Percentiles rank a stretch among this genome's conserved stretches.
Evolutionary conservation across 2,329 filamentous ascomycete species (phyloP).

Genomic region (Pseudocercospora vitis): DNA sequence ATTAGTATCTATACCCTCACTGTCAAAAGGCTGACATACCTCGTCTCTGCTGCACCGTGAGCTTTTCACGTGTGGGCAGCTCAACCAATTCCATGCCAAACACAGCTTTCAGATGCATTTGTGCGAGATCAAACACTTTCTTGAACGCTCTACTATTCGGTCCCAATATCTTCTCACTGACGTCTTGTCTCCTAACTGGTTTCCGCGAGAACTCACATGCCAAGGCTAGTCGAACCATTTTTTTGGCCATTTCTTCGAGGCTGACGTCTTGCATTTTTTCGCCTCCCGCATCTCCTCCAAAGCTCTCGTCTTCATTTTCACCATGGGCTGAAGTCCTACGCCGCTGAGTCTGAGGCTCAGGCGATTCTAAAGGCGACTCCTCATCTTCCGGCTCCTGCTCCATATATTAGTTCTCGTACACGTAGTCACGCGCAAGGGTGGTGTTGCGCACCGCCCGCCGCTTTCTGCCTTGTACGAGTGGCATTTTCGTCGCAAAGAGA

Average conservation of each 20-base stretch:
- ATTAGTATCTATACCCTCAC: background rate
- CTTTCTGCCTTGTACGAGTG: slow-evolving; percentile 27
- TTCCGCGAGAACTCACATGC: slow-evolving; percentile 60
- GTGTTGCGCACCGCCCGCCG: slow-evolving; percentile 31
- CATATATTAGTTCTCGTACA: background rate
- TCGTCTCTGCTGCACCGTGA: slow-evolving; percentile 75
- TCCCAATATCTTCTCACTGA: slow-evolving; percentile 68
- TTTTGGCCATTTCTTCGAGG: slow-evolving; percentile 55
- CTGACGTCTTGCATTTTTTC: slow-evolving; percentile 24
- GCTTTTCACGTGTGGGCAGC: slow-evolving; percentile 76
- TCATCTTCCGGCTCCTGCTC: slow-evolving; percentile 28
- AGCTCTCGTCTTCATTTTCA: slow-evolving; percentile 25
- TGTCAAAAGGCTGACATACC: slow-evolving; percentile 47
- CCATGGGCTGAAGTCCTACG: slow-evolving; percentile 27
- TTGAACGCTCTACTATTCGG: slow-evolving; percentile 70
- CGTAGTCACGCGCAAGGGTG: background rate
- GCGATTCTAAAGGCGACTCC: slow-evolving; percentile 27
- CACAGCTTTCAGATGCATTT: slow-evolving; percentile 65
- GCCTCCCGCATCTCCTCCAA: slow-evolving; percentile 10
- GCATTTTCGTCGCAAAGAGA: too few relatives aligned
- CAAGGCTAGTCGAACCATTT: slow-evolving; percentile 61
- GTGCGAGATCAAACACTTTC: slow-evolving; percentile 72
- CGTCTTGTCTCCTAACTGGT: slow-evolving; percentile 59
- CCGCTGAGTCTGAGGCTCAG: slow-evolving; percentile 35
- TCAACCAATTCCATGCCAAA: slow-evolving; percentile 96